These are phyloP conservation scores for Coniosporium apollinis DNA, from an alignment of 495 filamentous ascomycete genomes.

Conservation along the genomic window DNA sequence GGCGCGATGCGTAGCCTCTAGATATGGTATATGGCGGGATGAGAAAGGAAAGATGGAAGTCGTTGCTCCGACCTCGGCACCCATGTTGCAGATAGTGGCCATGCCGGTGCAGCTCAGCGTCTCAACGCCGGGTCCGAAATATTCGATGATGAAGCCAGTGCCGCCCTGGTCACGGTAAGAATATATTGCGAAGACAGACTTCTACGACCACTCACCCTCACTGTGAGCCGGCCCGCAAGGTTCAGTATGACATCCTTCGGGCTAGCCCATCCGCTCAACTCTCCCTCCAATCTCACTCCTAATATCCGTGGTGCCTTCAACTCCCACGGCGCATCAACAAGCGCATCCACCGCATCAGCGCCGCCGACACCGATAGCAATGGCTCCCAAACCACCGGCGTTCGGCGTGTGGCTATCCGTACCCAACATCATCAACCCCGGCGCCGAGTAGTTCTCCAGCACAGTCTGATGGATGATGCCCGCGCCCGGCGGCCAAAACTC, in stretches of 20 bases:
- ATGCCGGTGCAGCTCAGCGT: slow-evolving; percentile 83
- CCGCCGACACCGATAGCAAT: slow-evolving; percentile 97
- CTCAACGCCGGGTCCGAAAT: slow-evolving; percentile 75
- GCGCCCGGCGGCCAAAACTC: slow-evolving; percentile 98
- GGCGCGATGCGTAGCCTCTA: slow-evolving; percentile 64
- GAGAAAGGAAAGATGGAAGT: slow-evolving; percentile 88
- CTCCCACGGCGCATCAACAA: slow-evolving; percentile 95
- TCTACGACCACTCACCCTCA: slow-evolving; percentile 33
- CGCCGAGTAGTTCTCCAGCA: slow-evolving; percentile 95
- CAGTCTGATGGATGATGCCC: slow-evolving; percentile 95
- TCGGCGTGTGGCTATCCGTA: slow-evolving; percentile 95
- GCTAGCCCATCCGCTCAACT: slow-evolving; percentile 75
- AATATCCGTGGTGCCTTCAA: slow-evolving; percentile 82
- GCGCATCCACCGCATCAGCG: slow-evolving; percentile 90
- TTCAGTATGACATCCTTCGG: slow-evolving; percentile 91
- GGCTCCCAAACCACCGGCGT: slow-evolving; percentile 80
- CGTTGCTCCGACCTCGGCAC: slow-evolving; percentile 84
- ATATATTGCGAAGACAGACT: not conserved
- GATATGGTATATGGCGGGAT: slow-evolving; percentile 52
- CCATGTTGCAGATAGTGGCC: slow-evolving; percentile 88
- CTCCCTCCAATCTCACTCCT: slow-evolving; percentile 70
- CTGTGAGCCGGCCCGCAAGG: slow-evolving; percentile 78
- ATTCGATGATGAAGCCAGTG: slow-evolving; percentile 89
- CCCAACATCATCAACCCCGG: slow-evolving; percentile 99
- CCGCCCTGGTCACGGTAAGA: too few species aligned